A percentile compares a stretch with the other conserved stretches of the same genome.
These are phyloP conservation scores for Psilocybe tampanensis DNA, from an alignment of 768 basidiomycete species.

Conservation along the genomic window DNA sequence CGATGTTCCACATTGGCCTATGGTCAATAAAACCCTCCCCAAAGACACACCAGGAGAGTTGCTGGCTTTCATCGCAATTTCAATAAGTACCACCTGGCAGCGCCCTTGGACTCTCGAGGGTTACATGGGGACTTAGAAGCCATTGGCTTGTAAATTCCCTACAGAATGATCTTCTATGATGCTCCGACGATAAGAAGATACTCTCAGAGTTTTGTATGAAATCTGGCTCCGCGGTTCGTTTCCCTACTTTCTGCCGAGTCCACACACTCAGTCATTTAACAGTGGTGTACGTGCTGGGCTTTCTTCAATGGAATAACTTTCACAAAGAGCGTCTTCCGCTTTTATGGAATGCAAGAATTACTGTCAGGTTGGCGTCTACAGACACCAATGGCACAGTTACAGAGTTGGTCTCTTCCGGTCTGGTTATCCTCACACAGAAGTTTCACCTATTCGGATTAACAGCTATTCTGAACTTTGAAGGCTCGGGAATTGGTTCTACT, in stretches of 20 bases:
- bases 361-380: slow-evolving; percentile 19
- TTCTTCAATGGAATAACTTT: not conserved
- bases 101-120: too few species aligned
- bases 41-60: too few species aligned
- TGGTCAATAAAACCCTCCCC: too few species aligned
- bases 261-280: too few species aligned
- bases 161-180: not conserved
- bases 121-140: too few species aligned
- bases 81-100: too few species aligned
- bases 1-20: not conserved
- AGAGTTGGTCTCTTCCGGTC: too few species aligned
- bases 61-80: too few species aligned
- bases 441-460: too few species aligned
- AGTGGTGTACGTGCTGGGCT: too few species aligned
- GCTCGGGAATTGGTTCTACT: slow-evolving; percentile 32
- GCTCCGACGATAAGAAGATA: not conserved
- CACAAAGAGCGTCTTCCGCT: not conserved
- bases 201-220: not conserved
- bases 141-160: not conserved
- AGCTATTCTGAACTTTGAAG: too few species aligned
- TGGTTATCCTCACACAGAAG: too few species aligned
- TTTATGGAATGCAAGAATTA: not conserved
- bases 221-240: not conserved
- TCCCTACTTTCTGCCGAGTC: not conserved
- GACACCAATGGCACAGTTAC: slow-evolving; percentile 65